Base-by-base conservation (phyloP, 169 alveolate genomes). In the Toxoplasma gondii region DNA sequence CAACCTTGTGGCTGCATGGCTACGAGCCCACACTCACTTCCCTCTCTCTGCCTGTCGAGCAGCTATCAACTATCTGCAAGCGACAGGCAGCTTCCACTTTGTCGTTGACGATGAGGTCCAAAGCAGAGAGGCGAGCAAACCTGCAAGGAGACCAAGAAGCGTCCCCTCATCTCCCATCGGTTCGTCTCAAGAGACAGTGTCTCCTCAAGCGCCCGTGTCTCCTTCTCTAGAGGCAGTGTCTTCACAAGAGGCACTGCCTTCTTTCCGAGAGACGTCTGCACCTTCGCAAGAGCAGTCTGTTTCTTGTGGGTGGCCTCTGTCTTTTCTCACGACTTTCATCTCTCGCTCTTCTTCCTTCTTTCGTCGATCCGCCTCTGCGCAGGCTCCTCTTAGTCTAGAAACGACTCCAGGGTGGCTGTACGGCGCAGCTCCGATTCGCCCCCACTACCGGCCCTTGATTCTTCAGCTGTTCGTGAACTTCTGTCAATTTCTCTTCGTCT, bases 371-470 rank as follows among this genome's bases (percentile, higher is more conserved):
- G 74, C 74, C 31, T 4, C 74, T 64, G 31, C 74, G 74, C 74
- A 16, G 34, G 31, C n/a, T 16, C 74, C 34, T 16, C 24, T 27
- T 16, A 64, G 74, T 19, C 24, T 64, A 16, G 74, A 64, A 31
- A 27, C 74, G 34, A 64, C n/a, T 4, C 74, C 24, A 31, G 90
- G 44, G 9, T 82, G 90, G 90, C 64, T 41, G 36, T 82, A 82
- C 64, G 90, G 90, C 41, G 90, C 90, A 0, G 90, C 90, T 4
- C 90, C 90, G 90, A 39, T 43, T 22, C 53, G 2, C 19, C 90
- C 90, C 17, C 90, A 82, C 38, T 82, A 82, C 41, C 90, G 90
- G 4, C 90, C 90, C 31, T 31, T 82, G 34, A 34, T 82, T 29
- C 64, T 82, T 22, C 90, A 82, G 64, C 36, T 38, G 1, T 10